A percentile compares a stretch with the other conserved stretches of the same genome.
phyloP scores from a whole-genome alignment of 2,329 filamentous ascomycete genomes.

The Neocucurbitaria cava region DNA sequence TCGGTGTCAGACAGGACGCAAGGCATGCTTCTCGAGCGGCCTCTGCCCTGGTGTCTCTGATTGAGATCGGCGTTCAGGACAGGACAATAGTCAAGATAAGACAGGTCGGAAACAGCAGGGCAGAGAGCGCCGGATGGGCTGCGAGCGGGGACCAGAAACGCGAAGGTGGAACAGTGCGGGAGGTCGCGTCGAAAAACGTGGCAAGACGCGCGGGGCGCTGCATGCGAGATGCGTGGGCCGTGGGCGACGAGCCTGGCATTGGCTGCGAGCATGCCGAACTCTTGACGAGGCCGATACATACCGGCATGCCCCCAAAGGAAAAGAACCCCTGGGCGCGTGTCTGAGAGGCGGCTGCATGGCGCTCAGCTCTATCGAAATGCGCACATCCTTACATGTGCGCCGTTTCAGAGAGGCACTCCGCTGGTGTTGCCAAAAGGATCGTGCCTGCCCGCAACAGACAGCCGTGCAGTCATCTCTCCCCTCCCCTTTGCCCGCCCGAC shows the following conservation, averaged over 20 bases:
- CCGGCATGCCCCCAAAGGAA: not conserved
- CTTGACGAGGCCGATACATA: not conserved
- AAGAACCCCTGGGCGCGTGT: conserved; percentile 10
- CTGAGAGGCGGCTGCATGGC: conserved; percentile 24
- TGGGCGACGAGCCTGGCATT: conserved; percentile 1
- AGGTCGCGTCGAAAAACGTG: conserved; percentile 27
- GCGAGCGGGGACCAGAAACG: not conserved
- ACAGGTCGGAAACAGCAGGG: not conserved
- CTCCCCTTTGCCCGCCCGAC: not conserved
- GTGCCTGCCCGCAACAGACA: not conserved
- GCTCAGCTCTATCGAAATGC: conserved; percentile 22
- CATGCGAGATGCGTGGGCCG: not conserved
- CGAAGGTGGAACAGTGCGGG: conserved; percentile 9
- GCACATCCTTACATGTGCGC: conserved; percentile 18
- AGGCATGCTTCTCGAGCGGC: conserved; percentile 6
- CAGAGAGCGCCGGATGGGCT: not conserved
- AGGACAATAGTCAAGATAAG: too few species aligned
- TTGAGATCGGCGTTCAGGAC: not conserved
- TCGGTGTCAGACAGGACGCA: conserved; percentile 4
- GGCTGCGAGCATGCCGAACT: not conserved
- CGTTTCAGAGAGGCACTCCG: conserved; percentile 17
- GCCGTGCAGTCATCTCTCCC: not conserved
- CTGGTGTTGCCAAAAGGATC: conserved; percentile 16
- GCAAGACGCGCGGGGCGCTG: conserved; percentile 28
- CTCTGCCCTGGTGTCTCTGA: not conserved